Base-by-base conservation (phyloP, 768 basidiomycete genomes). In the Lentinula aciculospora region DNA sequence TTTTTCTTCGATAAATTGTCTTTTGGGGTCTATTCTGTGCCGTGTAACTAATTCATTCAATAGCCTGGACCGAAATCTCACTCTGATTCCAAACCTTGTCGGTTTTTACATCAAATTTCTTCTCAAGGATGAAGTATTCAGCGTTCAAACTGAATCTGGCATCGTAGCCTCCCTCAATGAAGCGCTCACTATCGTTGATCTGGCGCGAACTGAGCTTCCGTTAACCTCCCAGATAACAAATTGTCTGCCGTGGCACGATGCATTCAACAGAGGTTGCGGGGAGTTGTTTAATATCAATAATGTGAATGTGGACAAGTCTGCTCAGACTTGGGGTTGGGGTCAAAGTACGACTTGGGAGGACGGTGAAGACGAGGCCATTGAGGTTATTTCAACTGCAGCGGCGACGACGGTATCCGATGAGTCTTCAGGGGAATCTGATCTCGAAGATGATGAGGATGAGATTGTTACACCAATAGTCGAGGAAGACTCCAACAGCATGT, bases 41-140 rank as follows among this genome's bases (percentile, higher is more conserved):
- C 4, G 15, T 34, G 19, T 31, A 17, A 39, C 23, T 34, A 44
- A 27, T 2, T n/a, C n/a, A n/a, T 40, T 62, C 25, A 29, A 47
- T 29, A 69, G 82, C 81, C 71, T 71, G 21, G 77, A 81, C 64
- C 76, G 65, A 50, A 77, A 81, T 60, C 72, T 88, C 47, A 60
- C 71, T 10, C 71, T 75, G 56, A 71, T 76, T 2, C 87, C 88
- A 2, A 78, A 74, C 29, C 71, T 89, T 2, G 45, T 87, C 4
- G 68, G 62, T 1, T 87, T 88, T 65, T 90, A 86, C 68, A 57
- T 89, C 29, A 66, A 77, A 13, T 89, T 81, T 65, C 64, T 89
- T n/a, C 36, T 86, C 12, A 78, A 82, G 19, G 83, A 78, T 61
- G 67, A 73, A 28, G 78, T 81, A n/a, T 72, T 89, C 45, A 23